A percentile compares a stretch with the other conserved stretches of the same genome.
Conservation (phyloP, 305 asterid species). For the Coffea humblotiana region DNA sequence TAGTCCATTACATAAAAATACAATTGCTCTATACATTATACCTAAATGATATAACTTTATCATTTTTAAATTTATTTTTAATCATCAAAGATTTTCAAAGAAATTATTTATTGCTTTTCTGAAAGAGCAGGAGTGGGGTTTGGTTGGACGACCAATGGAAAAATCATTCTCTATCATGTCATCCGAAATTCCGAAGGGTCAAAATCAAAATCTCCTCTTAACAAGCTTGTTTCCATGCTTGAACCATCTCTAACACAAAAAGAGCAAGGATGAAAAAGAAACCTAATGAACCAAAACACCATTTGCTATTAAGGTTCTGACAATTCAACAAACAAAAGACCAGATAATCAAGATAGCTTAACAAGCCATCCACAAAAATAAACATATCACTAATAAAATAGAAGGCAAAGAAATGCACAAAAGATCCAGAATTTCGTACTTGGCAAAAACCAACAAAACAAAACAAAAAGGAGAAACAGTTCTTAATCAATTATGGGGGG, state of each 20-base stretch:
- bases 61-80: background rate
- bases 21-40: background rate
- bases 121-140: constrained; percentile 10
- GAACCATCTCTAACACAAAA: constrained; percentile 36
- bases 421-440: background rate
- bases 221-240: constrained; percentile 30
- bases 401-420: background rate
- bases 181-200: constrained; percentile 44
- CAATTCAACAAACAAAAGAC: background rate
- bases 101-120: background rate
- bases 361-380: background rate
- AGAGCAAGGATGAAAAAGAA: constrained; percentile 21
- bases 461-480: constrained; percentile 1
- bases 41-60: background rate
- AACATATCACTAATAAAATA: too few species aligned
- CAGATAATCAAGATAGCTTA: background rate
- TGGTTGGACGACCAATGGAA: constrained; percentile 25
- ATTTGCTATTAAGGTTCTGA: background rate
- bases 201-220: constrained; percentile 52
- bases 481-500: constrained; percentile 5
- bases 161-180: constrained; percentile 31
- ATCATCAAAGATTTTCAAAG: background rate
- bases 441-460: background rate
- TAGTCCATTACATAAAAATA: background rate
- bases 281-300: constrained; percentile 26